A percentile compares a stretch with the other conserved stretches of the same genome.
These are phyloP conservation scores for Botrytis medusae DNA, from an alignment of 2,329 filamentous ascomycete genomes.

Conservation along the genomic window DNA sequence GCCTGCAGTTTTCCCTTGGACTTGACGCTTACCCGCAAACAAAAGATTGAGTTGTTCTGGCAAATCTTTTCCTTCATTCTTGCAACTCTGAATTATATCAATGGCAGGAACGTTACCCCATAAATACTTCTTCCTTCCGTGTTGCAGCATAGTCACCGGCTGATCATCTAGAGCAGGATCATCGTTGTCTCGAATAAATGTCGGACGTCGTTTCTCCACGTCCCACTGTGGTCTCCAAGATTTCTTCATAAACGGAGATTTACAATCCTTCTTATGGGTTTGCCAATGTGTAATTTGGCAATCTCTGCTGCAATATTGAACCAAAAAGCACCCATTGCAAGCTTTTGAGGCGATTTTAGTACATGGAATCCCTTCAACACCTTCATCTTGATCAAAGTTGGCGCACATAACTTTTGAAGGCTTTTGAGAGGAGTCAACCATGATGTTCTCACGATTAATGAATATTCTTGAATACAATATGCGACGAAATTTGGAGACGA, in stretches of 20 bases:
- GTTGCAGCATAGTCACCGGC: background rate
- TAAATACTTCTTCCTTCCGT: constrained; percentile 15
- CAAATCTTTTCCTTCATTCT: constrained; percentile 8
- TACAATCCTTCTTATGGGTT: constrained; percentile 14
- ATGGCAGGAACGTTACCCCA: constrained; percentile 21
- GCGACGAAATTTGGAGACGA: background rate
- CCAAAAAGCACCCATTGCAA: constrained; percentile 17
- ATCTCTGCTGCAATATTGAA: constrained; percentile 41
- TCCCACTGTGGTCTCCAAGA: constrained; percentile 15
- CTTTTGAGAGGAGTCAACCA: background rate
- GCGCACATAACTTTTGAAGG: background rate
- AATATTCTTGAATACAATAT: background rate
- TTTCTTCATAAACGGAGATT: constrained; percentile 11
- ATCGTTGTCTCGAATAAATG: constrained; percentile 30
- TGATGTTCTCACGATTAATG: background rate
- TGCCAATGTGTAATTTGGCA: constrained; percentile 15
- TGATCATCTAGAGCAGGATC: background rate
- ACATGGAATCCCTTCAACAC: background rate
- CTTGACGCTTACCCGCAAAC: constrained; percentile 2
- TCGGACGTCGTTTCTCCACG: background rate
- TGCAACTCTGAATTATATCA: background rate
- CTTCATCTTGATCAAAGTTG: background rate
- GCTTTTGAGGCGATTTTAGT: background rate
- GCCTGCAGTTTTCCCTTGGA: background rate
- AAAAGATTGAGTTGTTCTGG: constrained; percentile 9